These are phyloP conservation scores for Penicillium sp. DNA, from an alignment of 2,329 filamentous ascomycete species.

Conservation along the genomic window DNA sequence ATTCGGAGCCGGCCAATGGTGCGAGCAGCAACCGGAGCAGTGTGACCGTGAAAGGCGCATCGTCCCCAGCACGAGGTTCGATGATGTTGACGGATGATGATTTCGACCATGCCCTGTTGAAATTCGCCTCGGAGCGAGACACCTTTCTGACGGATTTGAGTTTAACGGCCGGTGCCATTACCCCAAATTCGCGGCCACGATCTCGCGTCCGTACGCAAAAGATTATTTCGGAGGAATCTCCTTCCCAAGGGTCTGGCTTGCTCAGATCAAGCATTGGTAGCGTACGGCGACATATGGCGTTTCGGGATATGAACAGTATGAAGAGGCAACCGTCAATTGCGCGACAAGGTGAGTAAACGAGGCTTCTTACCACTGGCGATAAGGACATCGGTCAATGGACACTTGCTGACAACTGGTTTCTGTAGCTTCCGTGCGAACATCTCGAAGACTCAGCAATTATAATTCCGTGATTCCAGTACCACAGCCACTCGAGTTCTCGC, in stretches of 20 bases:
- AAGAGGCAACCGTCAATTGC: slow-evolving; percentile 75
- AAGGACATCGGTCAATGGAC: too few relatives aligned
- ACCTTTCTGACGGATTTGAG: slow-evolving; percentile 87
- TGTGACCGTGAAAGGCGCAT: slow-evolving; percentile 51
- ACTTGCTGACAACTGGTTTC: slow-evolving; percentile 5
- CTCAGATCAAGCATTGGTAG: slow-evolving; percentile 66
- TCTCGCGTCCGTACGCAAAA: slow-evolving; percentile 75
- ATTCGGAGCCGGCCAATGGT: slow-evolving; percentile 42
- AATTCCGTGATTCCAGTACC: slow-evolving; percentile 95
- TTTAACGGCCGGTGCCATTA: slow-evolving; percentile 76
- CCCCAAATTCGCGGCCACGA: slow-evolving; percentile 61
- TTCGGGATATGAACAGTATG: slow-evolving; percentile 89
- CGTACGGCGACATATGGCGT: slow-evolving; percentile 85
- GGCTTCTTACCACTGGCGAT: too few relatives aligned
- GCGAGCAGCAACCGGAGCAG: slow-evolving; percentile 60
- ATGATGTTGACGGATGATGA: slow-evolving; percentile 59
- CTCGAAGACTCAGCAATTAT: slow-evolving; percentile 89
- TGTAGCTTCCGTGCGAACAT: slow-evolving; percentile 67
- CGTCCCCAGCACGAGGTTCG: slow-evolving; percentile 31
- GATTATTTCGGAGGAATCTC: slow-evolving; percentile 67
- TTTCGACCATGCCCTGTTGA: slow-evolving; percentile 86
- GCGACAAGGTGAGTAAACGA: slow-evolving; percentile 62
- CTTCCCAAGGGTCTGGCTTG: slow-evolving; percentile 35
- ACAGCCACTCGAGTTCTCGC: slow-evolving; percentile 80
- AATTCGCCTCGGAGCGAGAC: slow-evolving; percentile 93